Evolutionary conservation across 331 rosid species (phyloP), one percentile per base, ranked within the genome.

Genomic region (Saraca asoca): DNA sequence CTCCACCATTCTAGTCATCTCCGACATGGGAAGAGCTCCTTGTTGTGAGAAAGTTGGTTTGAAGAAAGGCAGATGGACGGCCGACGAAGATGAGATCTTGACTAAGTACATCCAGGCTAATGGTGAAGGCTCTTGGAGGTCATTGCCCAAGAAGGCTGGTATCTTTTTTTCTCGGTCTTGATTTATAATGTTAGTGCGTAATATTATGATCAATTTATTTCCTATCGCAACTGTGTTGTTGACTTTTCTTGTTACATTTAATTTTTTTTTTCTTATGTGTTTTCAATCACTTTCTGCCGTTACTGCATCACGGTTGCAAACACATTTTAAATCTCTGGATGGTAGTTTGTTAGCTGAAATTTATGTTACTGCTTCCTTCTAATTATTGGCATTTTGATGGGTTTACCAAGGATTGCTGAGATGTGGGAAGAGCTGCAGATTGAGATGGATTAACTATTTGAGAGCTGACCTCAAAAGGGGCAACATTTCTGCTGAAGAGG

Each of bases 81-180:
- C 38, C 0, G 95, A 91, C 70, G 97, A 91, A 63, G 97, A 91
- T 68, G 66, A 81, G 59, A 82, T 79, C 24, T 64, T 91, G 77
- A 72, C 39, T 12, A 75, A 78, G 7, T 85, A 86, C 59, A 79
- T 91, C 64, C 85, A 67, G 1, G 84, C 76, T 17, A 88, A 87
- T 53, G 98, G 98, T 6, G 96, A 88, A 81, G 98, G 98, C 0
- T 85, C 90, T 5, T 91, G 98, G 98, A 91, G 98, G 69, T 76
- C 87, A 12, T 69, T 91, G 56, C 98, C 98, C 8, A 83, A 81
- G 53, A 85, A 83, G 85, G 95, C 98, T 64, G 97, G 97, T 91
- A 72, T 2, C 0, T 29, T 38, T 43, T 12, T 12, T 13, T n/a
- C 41, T 51, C 14, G 9, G 33, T 49, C 20, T 41, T 5, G 12